A percentile compares a stretch with the other conserved stretches of the same genome.
These are phyloP conservation scores for Erythrobasidium yunnanense DNA, from an alignment of 768 basidiomycete species.

Conservation along the genomic window DNA sequence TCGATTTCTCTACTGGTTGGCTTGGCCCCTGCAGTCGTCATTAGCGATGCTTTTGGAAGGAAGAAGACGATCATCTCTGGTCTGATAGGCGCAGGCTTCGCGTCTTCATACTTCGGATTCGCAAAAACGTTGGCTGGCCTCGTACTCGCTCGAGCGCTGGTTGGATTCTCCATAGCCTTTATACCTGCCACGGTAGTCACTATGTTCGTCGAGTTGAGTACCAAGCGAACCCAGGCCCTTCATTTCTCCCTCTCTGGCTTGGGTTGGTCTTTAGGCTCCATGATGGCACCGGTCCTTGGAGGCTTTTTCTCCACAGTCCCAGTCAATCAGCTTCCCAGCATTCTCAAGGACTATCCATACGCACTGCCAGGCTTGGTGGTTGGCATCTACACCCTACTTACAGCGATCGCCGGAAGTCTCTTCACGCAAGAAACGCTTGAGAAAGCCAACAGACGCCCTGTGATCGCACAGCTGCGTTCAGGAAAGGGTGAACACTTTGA, in stretches of 20 bases:
- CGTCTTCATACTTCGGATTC: not conserved
- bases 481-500: not conserved
- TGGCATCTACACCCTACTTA: too few relatives aligned
- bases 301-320: too few relatives aligned
- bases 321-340: too few relatives aligned
- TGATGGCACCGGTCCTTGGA: not conserved
- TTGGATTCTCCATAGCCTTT: constrained; percentile 10
- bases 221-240: not conserved
- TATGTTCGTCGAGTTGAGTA: not conserved
- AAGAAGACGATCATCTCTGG: not conserved
- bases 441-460: not conserved
- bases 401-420: not conserved
- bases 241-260: not conserved
- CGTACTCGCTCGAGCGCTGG: not conserved
- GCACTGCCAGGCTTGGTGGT: too few relatives aligned
- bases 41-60: not conserved
- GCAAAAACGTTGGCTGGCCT: not conserved
- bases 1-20: not conserved
- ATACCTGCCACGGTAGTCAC: not conserved
- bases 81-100: not conserved
- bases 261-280: not conserved
- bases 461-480: not conserved
- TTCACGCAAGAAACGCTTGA: not conserved
- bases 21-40: not conserved
- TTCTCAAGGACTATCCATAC: too few relatives aligned